Evolutionary conservation across 164 flowering plant genomes (phyloP).

Genomic region (Umbilicus rupestris): DNA sequence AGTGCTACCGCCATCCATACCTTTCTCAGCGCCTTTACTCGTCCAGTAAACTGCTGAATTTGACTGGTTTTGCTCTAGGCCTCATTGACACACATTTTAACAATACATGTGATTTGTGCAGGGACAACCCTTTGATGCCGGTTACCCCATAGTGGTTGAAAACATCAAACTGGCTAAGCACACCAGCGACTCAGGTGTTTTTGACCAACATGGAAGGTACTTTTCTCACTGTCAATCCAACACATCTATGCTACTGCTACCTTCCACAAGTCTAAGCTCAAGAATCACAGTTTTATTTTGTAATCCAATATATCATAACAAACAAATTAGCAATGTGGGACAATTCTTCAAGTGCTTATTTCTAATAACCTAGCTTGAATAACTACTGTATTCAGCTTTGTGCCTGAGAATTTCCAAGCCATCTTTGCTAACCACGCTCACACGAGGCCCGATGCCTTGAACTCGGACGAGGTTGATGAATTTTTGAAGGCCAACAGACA

Average conservation of each 20-base stretch:
- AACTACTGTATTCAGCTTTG: background rate
- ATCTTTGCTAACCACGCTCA: background rate
- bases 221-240: no score
- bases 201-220: background rate
- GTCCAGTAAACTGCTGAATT: background rate
- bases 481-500: background rate
- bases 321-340: no score
- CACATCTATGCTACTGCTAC: no score
- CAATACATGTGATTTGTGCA: background rate
- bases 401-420: background rate
- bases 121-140: background rate
- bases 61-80: background rate
- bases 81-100: background rate
- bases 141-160: background rate
- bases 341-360: no score
- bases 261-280: no score
- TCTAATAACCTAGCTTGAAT: no score
- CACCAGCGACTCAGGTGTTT: background rate
- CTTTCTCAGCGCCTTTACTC: background rate
- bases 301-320: no score
- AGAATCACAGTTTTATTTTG: no score
- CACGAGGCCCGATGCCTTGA: background rate
- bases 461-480: background rate
- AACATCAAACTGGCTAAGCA: background rate
- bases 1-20: constrained; percentile 1